Evolutionary conservation across 1,139 yeast genomes (phyloP).

Genomic region (Blastobotrys apis): DNA sequence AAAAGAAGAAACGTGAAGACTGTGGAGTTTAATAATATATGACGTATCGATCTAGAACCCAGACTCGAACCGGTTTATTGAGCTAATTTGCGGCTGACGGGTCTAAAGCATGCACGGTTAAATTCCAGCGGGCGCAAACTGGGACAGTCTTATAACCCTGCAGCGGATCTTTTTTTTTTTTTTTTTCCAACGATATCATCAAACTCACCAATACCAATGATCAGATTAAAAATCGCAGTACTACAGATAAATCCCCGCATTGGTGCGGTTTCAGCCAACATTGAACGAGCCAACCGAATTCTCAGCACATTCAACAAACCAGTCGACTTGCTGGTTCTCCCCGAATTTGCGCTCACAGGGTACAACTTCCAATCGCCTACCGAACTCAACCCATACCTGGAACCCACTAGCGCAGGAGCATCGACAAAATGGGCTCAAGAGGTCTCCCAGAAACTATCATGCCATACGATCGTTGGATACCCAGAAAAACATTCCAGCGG

Average conservation of each 20-base stretch:
- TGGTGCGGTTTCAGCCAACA: conserved; percentile 56
- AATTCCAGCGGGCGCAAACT: no score
- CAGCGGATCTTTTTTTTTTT: no score
- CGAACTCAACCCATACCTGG: conserved; percentile 61
- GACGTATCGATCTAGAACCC: no score
- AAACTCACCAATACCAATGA: no score
- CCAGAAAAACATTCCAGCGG: conserved; percentile 50
- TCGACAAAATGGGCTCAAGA: conserved; percentile 55
- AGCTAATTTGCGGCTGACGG: no score
- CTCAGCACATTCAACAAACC: conserved; percentile 31
- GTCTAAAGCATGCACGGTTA: no score
- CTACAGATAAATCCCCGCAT: conserved; percentile 65
- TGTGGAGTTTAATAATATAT: no score
- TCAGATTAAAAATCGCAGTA: conserved; percentile 48
- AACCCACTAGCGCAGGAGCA: conserved; percentile 42
- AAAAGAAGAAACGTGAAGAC: no score
- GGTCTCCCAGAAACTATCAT: conserved; percentile 47
- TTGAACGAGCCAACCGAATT: conserved; percentile 44
- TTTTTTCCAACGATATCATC: no score
- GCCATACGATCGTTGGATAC: conserved; percentile 77
- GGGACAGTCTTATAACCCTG: no score
- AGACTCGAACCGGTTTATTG: no score
- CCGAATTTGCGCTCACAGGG: conserved; percentile 85
- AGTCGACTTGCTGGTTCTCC: conserved; percentile 58
- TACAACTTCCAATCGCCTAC: conserved; percentile 56